Conservation (phyloP, 2,329 filamentous ascomycete species). For the Aspergillus novoparasiticus region DNA sequence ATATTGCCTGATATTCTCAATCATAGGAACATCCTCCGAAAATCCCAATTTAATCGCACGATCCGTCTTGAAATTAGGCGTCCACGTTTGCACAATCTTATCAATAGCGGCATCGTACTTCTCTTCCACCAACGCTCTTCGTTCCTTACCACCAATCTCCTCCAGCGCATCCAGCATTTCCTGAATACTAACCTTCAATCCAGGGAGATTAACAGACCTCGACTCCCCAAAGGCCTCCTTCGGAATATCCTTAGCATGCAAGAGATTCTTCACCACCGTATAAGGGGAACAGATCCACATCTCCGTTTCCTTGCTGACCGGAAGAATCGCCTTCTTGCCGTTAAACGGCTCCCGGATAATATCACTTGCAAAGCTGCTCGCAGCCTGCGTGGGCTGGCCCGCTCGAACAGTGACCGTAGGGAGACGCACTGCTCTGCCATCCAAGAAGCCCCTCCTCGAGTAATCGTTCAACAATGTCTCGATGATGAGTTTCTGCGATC, state of each 20-base stretch:
- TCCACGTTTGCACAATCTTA: constrained; percentile 63
- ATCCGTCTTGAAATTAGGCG: constrained; percentile 57
- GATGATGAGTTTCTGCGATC: constrained; percentile 55
- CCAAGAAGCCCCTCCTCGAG: constrained; percentile 52
- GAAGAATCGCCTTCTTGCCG: constrained; percentile 53
- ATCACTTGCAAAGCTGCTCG: constrained; percentile 55
- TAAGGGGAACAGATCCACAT: constrained; percentile 61
- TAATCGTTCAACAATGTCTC: constrained; percentile 57
- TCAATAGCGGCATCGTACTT: constrained; percentile 58
- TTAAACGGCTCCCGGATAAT: constrained; percentile 58
- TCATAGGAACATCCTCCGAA: constrained; percentile 43
- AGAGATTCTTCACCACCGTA: constrained; percentile 57
- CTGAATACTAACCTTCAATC: constrained; percentile 59
- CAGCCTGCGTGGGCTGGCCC: constrained; percentile 54
- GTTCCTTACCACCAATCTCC: constrained; percentile 58
- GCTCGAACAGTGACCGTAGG: constrained; percentile 57
- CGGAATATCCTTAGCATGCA: constrained; percentile 54
- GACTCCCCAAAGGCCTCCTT: constrained; percentile 56
- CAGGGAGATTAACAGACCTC: constrained; percentile 58
- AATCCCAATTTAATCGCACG: constrained; percentile 56
- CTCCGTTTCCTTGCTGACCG: constrained; percentile 54
- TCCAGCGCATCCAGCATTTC: constrained; percentile 63
- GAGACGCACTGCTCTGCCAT: constrained; percentile 50
- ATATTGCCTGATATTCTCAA: constrained; percentile 45
- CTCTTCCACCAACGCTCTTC: constrained; percentile 56